Evolutionary conservation across 2,329 filamentous ascomycete genomes (phyloP).

Genomic region (Arthrobotrys iridis): DNA sequence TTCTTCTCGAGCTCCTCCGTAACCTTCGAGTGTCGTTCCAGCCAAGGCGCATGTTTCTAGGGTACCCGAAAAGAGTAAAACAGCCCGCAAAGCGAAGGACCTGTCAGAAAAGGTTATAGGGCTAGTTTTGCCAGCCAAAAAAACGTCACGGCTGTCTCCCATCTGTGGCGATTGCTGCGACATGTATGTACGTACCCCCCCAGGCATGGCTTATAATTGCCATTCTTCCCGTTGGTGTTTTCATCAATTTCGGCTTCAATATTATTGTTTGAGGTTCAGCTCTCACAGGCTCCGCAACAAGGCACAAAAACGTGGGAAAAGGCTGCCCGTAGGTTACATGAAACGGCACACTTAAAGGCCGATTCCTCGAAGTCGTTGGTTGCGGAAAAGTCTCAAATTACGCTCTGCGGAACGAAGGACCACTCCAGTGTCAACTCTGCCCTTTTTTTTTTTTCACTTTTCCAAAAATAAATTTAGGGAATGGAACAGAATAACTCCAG

Average conservation of each 20-base stretch:
- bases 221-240: slow-evolving; percentile 3
- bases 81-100: slow-evolving; percentile 52
- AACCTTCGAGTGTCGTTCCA: slow-evolving; percentile 25
- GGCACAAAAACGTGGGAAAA: slow-evolving; percentile 53
- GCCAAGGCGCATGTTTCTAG: slow-evolving; percentile 12
- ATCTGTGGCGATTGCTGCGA: slow-evolving; percentile 46
- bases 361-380: slow-evolving; percentile 2
- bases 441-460: background rate
- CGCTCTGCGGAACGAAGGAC: slow-evolving; percentile 41
- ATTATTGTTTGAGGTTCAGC: slow-evolving; percentile 44
- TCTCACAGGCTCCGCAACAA: slow-evolving; percentile 40
- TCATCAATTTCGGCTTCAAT: background rate
- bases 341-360: slow-evolving; percentile 26
- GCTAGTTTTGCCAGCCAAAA: slow-evolving; percentile 7
- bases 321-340: slow-evolving; percentile 34
- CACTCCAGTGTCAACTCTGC: slow-evolving; percentile 2
- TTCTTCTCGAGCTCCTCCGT: slow-evolving; percentile 41
- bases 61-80: slow-evolving; percentile 46
- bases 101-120: slow-evolving; percentile 53
- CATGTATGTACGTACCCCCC: slow-evolving; percentile 1
- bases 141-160: slow-evolving; percentile 28
- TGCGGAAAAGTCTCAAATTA: slow-evolving; percentile 29
- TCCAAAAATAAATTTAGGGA: slow-evolving; percentile 39
- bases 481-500: background rate
- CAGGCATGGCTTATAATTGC: slow-evolving; percentile 28